Evolutionary conservation across 2,329 filamentous ascomycete species (phyloP).

Genomic region (Aspergillus flavus): DNA sequence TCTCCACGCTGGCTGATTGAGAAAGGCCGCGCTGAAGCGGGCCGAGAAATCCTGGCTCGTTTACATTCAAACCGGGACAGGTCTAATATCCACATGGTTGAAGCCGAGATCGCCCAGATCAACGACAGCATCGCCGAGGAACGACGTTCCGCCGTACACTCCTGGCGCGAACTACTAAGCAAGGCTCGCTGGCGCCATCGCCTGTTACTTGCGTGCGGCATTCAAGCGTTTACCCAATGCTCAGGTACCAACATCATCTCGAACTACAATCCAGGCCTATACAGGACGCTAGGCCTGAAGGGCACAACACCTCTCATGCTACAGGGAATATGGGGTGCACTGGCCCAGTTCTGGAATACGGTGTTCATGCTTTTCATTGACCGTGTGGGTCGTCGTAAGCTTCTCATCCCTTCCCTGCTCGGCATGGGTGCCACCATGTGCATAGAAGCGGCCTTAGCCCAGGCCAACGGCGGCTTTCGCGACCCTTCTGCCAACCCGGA

Average conservation of each 20-base stretch:
- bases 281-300: slow-evolving; percentile 48
- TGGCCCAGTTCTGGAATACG: slow-evolving; percentile 53
- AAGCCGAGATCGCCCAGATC: slow-evolving; percentile 48
- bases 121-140: slow-evolving; percentile 43
- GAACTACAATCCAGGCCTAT: slow-evolving; percentile 49
- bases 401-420: slow-evolving; percentile 49
- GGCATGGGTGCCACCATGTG: slow-evolving; percentile 47
- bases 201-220: slow-evolving; percentile 50
- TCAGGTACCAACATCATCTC: slow-evolving; percentile 53
- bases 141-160: slow-evolving; percentile 35
- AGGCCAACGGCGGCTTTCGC: slow-evolving; percentile 36
- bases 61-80: slow-evolving; percentile 35
- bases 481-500: slow-evolving; percentile 32
- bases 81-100: slow-evolving; percentile 36
- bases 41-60: slow-evolving; percentile 34
- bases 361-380: slow-evolving; percentile 51
- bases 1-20: slow-evolving; percentile 43
- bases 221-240: slow-evolving; percentile 54
- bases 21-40: slow-evolving; percentile 36
- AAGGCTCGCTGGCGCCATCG: slow-evolving; percentile 50
- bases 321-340: slow-evolving; percentile 54
- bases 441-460: slow-evolving; percentile 45
- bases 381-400: slow-evolving; percentile 51
- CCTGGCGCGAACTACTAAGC: slow-evolving; percentile 45
- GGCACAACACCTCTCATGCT: slow-evolving; percentile 53